phyloP scores from a whole-genome alignment of 208 protist species.

The Leishmania martiniquensis region DNA sequence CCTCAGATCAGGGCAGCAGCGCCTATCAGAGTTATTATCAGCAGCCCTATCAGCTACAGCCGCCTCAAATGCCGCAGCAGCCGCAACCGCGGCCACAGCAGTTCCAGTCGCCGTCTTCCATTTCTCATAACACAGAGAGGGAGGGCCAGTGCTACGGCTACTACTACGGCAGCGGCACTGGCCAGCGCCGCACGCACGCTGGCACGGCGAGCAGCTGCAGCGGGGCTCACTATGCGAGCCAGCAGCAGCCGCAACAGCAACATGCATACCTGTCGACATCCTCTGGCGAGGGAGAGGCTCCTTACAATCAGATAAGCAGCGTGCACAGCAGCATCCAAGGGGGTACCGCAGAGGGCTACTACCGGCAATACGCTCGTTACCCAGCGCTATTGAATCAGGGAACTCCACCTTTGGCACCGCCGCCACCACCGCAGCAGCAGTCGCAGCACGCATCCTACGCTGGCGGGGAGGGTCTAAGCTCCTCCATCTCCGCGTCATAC shows the following conservation, averaged over 20 bases:
- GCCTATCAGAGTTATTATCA: slow-evolving; percentile 6
- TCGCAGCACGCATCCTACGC: not conserved
- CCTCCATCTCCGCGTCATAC: not conserved
- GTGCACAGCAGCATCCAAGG: slow-evolving; percentile 2
- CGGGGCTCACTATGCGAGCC: not conserved
- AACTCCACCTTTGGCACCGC: not conserved
- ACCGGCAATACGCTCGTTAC: slow-evolving; percentile 7
- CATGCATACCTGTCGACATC: not conserved
- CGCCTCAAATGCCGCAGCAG: slow-evolving; percentile 1
- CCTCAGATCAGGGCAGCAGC: slow-evolving; percentile 6
- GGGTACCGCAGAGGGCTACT: slow-evolving; percentile 5
- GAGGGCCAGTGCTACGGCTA: slow-evolving; percentile 3
- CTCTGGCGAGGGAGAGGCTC: slow-evolving; percentile 1
- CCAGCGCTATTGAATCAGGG: slow-evolving; percentile 10
- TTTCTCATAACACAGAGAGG: not conserved
- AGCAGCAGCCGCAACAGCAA: not conserved
- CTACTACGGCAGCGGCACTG: slow-evolving; percentile 4
- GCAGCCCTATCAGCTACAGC: slow-evolving; percentile 12
- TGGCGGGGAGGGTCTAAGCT: not conserved
- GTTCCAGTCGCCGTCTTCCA: not conserved
- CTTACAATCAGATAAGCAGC: not conserved
- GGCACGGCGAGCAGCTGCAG: slow-evolving; percentile 7
- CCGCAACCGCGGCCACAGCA: slow-evolving; percentile 16
- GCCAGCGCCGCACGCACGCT: not conserved
- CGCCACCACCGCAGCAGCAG: slow-evolving; percentile 6